Evolutionary conservation across 495 filamentous ascomycete species (phyloP), one percentile per base, ranked within the genome.

Genomic region (Aspergillus diversus): DNA sequence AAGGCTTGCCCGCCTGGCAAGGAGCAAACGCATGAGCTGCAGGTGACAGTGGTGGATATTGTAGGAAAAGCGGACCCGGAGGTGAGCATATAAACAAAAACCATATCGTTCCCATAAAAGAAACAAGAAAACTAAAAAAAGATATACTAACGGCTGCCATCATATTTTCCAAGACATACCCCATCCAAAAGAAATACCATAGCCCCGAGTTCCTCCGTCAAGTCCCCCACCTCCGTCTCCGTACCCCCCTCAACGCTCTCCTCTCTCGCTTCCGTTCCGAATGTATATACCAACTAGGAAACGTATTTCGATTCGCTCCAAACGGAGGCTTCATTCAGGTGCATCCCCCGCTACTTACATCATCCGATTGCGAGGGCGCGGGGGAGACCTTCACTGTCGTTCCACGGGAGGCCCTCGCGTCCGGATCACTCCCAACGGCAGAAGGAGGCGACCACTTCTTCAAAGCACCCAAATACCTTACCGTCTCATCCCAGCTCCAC

Each of bases 311-410:
- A 65, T 72, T 79, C 32, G 73, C 79, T 33, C 73, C 74, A 34
- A 64, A 73, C 55, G 84, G 83, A 32, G 78, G 86, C 33, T 99
- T 94, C 70, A 82, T 91, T 16, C 95, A 98, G 75, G 90, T 90
- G 16, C 94, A 98, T 67, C 89, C 95, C 21, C 95, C 95, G 6
- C 87, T 97, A 62, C 90, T 99, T 68, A 98, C 96, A 7, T 96
- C 95, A 5, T 99, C 96, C 0, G 95, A 99, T 66, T 98, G 96
- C 71, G 95, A 99, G 75, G 96, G 95, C 6, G 96, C 93, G 5
- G 94, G 95, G 3, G 93, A 97, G 72, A 93, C 95, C n/a, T 99
- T 99, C 66, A 87, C 86, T 5, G 75, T 98, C 35, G 71, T 84
- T 9, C 77, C 79, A 16, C 76, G 78, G 9, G 76, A 73, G 42